Evolutionary conservation across 2,329 filamentous ascomycete species (phyloP).

Genomic region (Huntiella savannae): DNA sequence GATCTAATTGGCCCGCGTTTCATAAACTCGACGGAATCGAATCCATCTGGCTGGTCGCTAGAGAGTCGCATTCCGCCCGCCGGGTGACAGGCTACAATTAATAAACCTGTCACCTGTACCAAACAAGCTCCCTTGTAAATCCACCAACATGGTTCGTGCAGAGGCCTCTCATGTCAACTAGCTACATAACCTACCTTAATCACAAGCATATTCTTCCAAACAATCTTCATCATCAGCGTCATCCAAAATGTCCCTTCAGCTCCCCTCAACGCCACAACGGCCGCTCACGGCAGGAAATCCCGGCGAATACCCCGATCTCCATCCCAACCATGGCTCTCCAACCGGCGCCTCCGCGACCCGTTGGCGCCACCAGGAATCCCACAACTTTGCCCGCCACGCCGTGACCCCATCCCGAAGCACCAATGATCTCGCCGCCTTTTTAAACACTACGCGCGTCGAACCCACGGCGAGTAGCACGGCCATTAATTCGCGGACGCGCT

Average conservation of each 20-base stretch:
- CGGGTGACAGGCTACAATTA: too few relatives aligned
- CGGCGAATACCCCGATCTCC: slow-evolving; percentile 1
- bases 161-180: too few relatives aligned
- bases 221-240: too few relatives aligned
- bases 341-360: slow-evolving; percentile 31
- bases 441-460: slow-evolving; percentile 35
- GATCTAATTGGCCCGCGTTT: too few relatives aligned
- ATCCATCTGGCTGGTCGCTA: too few relatives aligned
- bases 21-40: too few relatives aligned
- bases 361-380: slow-evolving; percentile 47
- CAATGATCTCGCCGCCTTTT: slow-evolving; percentile 34
- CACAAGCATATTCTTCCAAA: too few relatives aligned
- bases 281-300: neutral
- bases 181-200: too few relatives aligned
- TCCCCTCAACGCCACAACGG: neutral
- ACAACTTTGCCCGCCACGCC: slow-evolving; percentile 33
- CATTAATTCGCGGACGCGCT: neutral
- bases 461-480: slow-evolving; percentile 19
- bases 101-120: too few relatives aligned
- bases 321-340: neutral
- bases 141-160: too few relatives aligned
- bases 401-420: slow-evolving; percentile 24
- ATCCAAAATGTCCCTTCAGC: neutral
- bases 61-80: too few relatives aligned
- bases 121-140: too few relatives aligned